phyloP scores from a whole-genome alignment of 257 asterid species.

The Striga asiatica region DNA sequence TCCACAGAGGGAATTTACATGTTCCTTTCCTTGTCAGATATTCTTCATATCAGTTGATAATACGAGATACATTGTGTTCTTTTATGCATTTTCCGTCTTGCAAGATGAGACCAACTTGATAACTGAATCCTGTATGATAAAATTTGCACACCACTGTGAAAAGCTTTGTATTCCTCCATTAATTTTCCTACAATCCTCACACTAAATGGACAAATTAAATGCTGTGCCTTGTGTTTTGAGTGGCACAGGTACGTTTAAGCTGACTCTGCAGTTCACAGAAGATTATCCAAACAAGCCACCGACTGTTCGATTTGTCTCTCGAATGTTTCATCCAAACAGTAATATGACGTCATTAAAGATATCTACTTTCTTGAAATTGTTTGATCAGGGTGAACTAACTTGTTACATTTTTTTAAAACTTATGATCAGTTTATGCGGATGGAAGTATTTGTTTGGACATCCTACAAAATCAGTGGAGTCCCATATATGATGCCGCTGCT shows the following conservation, averaged over 20 bases:
- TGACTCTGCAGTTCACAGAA: constrained; percentile 64
- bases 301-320: constrained; percentile 67
- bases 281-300: constrained; percentile 87
- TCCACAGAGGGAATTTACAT: too few relatives aligned
- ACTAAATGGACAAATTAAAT: too few relatives aligned
- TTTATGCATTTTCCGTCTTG: too few relatives aligned
- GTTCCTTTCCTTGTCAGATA: too few relatives aligned
- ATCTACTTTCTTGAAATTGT: neutral
- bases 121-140: too few relatives aligned
- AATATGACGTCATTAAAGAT: constrained; percentile 16
- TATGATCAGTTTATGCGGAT: constrained; percentile 72
- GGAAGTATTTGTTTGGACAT: constrained; percentile 94
- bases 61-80: too few relatives aligned
- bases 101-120: too few relatives aligned
- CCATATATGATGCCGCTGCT: constrained; percentile 89
- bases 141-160: too few relatives aligned
- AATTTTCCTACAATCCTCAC: too few relatives aligned
- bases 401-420: constrained; percentile 7
- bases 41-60: too few relatives aligned
- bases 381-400: constrained; percentile 7
- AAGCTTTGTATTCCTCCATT: too few relatives aligned
- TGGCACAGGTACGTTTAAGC: constrained; percentile 54
- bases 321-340: constrained; percentile 89
- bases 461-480: constrained; percentile 97
- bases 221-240: constrained; percentile 13